Evolutionary conservation across 2,329 filamentous ascomycete species (phyloP), one percentile per base, ranked within the genome.

Genomic region (Penicillium sp.): DNA sequence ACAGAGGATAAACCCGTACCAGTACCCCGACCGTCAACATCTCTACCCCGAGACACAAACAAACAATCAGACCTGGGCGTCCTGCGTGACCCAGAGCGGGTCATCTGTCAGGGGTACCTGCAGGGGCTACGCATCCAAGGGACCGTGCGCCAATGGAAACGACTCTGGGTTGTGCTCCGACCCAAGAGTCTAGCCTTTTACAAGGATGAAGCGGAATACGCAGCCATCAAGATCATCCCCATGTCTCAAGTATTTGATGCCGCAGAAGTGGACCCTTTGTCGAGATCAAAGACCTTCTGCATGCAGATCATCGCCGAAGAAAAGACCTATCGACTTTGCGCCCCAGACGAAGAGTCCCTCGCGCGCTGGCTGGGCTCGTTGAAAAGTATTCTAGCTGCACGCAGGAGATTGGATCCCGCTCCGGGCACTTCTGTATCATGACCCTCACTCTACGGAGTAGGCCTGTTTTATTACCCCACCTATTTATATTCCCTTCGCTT

Each of bases 221-320:
- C 89, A 12, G 90, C 92, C 0, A 82, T 89, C 59, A 87, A 91
- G 64, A 89, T 99, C 64, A 79, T 97, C 33, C 85, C 89, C 4
- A 84, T 97, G 65, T 80, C 84, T 9, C 85, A 82, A 52, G 87
- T 99, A 50, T 88, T 97, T 66, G 90, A 95, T 64, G 92, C 90
- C 1, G 92, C 97, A 22, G 94, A 97, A 68, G 90, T 96, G 52
- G 91, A 97, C 64, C 88, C 92, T 0, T 78, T 96, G 60, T 93
- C 89, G 67, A 88, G 84, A 68, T 94, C 86, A 64, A 97, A 96
- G 77, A 83, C 82, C 44, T 86, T 89, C 69, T 97, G 94, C 73
- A 81, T 97, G 71, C 93, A 97, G 74, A 83, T 97, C 66, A 96
- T 99, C 67, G 90, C 89, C 35, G 93, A 97, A 66, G 93, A 97